These are phyloP conservation scores for Atkinsonella texensis DNA, from an alignment of 2,329 filamentous ascomycete genomes.

Conservation along the genomic window DNA sequence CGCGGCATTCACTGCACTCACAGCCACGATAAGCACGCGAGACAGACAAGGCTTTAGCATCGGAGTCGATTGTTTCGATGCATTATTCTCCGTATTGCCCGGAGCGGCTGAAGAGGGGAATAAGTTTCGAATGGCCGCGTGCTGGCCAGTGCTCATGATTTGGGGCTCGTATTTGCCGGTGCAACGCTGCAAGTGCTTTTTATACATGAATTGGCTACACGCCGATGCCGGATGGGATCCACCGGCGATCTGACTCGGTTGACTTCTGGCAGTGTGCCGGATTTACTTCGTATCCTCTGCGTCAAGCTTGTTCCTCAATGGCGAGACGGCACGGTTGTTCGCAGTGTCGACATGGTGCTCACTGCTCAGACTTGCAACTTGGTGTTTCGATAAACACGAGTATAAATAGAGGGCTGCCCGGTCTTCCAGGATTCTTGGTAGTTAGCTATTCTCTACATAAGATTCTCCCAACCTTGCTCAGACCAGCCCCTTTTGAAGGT, in stretches of 20 bases:
- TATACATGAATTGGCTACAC: too few species aligned
- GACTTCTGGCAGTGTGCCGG: not conserved
- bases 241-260: not conserved
- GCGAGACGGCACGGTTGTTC: not conserved
- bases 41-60: not conserved
- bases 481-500: not conserved
- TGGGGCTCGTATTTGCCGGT: conserved; percentile 4
- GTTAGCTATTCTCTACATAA: not conserved
- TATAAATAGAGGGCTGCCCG: not conserved
- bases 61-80: not conserved
- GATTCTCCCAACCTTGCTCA: not conserved
- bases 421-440: not conserved
- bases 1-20: not conserved
- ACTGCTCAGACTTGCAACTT: not conserved
- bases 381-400: not conserved
- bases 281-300: not conserved
- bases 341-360: not conserved
- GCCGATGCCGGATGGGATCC: not conserved
- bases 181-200: conserved; percentile 7
- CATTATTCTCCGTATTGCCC: not conserved
- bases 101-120: not conserved
- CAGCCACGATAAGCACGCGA: not conserved
- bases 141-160: not conserved
- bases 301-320: not conserved
- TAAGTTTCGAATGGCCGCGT: not conserved